Base-by-base conservation (phyloP, 2,329 filamentous ascomycete species). In the Diaporthe ampelina region DNA sequence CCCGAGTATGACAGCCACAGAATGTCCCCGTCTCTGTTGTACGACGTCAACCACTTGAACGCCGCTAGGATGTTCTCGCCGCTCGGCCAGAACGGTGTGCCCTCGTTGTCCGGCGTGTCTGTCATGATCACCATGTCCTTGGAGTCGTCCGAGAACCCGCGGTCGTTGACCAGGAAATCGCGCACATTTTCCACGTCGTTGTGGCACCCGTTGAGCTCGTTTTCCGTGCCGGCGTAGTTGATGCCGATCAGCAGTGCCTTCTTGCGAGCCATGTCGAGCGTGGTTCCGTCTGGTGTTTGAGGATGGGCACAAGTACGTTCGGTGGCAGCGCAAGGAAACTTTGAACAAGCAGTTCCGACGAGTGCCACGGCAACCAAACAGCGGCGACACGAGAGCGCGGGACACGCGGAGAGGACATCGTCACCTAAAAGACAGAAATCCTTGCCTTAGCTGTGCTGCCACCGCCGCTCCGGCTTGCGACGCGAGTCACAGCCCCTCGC, bases 1-100 rank as follows among this genome's bases (percentile, higher is more conserved):
- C 90, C 90, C 0, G 87, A 89, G 77, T 91, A 91, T 76, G 90
- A 89, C 67, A 91, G 79, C 83, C 90, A 91, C 24, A 88, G 81
- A 11, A 82, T 85, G 72, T 87, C 88, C 13, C 86, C 86, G 0
- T 89, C 87, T 71, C 88, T 85, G 48, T 83, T 84, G 45, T 78
- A 77, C 35, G 82, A 84, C 58, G 91, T 86, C 2, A 91, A 85
- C 89, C 90, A 91, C 72, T 88, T 83, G 81, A 91, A 89, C 4
- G 89, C 89, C 3, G 86, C 86, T 52, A 83, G 72, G 70, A 84
- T 80, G 77, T 84, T 83, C 35, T 79, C 79, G 8, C 78, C 78
- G 32, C 78, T 82, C 2, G 83, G 81, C 74, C 81, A 82, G 59
- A 80, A 80, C 9, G 80, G 76, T 3, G 82, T 83, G 50, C 81